Conservation (phyloP, 2,329 filamentous ascomycete genomes). For the Ophiostoma populinum region DNA sequence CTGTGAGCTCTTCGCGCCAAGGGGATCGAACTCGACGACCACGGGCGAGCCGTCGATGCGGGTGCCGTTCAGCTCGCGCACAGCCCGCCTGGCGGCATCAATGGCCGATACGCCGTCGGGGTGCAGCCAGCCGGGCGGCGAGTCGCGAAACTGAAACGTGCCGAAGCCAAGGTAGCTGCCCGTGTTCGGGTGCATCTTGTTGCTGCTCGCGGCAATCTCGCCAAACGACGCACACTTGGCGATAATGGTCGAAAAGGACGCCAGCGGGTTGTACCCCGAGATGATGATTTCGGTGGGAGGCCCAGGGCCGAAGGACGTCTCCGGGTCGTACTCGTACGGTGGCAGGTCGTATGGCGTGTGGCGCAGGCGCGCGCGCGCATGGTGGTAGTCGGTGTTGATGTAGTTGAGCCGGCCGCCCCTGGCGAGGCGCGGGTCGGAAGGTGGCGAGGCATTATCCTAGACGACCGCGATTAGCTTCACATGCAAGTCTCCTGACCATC, state of each 20-base stretch:
- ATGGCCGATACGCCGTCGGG: slow-evolving; percentile 45
- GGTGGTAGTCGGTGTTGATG: slow-evolving; percentile 53
- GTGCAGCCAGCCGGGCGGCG: slow-evolving; percentile 35
- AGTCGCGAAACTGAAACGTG: slow-evolving; percentile 75
- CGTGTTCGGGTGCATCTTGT: slow-evolving; percentile 87
- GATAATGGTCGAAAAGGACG: slow-evolving; percentile 59
- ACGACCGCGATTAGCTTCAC: slow-evolving; percentile 35
- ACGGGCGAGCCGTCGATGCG: slow-evolving; percentile 64
- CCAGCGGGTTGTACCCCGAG: slow-evolving; percentile 87
- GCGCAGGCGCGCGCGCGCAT: slow-evolving; percentile 52
- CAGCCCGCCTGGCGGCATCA: slow-evolving; percentile 66
- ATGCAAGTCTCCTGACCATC: slow-evolving; percentile 5
- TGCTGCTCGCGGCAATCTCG: slow-evolving; percentile 78
- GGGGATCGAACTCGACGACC: slow-evolving; percentile 74
- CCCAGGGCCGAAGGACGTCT: slow-evolving; percentile 72
- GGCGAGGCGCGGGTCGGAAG: slow-evolving; percentile 67
- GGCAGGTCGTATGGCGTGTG: slow-evolving; percentile 63
- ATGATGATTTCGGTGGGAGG: slow-evolving; percentile 84
- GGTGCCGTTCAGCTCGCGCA: slow-evolving; percentile 58
- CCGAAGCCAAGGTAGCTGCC: slow-evolving; percentile 90
- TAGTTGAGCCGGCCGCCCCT: slow-evolving; percentile 48
- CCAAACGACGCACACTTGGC: slow-evolving; percentile 66
- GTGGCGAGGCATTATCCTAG: slow-evolving; percentile 64
- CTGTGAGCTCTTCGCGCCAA: slow-evolving; percentile 64
- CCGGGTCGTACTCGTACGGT: slow-evolving; percentile 65